Percentiles rank a stretch among this genome's conserved stretches.
These are phyloP conservation scores for Syncephalastrum sp. DNA, from an alignment of 371 early-diverging fungal genomes.

Conservation along the genomic window DNA sequence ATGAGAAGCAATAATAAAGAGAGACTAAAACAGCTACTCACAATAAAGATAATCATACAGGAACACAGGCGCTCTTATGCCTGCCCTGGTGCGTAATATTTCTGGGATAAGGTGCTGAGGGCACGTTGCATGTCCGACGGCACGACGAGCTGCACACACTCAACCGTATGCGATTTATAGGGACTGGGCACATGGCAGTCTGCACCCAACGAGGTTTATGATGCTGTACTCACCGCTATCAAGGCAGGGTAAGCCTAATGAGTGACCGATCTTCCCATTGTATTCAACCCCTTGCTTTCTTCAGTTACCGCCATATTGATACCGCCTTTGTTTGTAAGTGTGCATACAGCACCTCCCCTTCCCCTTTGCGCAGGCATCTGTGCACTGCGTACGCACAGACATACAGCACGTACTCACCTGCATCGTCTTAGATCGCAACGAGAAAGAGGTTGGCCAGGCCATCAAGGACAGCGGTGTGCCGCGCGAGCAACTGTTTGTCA, in stretches of 20 bases:
- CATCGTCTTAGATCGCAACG: slow-evolving; percentile 53
- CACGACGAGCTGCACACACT: not conserved
- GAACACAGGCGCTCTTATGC: slow-evolving; percentile 30
- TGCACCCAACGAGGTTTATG: slow-evolving; percentile 40
- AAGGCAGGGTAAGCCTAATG: not conserved
- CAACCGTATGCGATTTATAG: not conserved
- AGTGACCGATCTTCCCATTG: not conserved
- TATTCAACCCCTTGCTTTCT: not conserved
- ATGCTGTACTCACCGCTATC: slow-evolving; percentile 34
- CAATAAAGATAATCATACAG: slow-evolving; percentile 4
- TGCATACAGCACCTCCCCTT: not conserved
- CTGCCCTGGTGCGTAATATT: slow-evolving; percentile 15
- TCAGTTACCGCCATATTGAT: slow-evolving; percentile 47
- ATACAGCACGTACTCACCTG: not conserved
- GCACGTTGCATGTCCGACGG: not conserved
- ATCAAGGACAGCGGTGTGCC: slow-evolving; percentile 56
- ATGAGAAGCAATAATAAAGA: not conserved
- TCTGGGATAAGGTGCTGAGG: too few relatives aligned
- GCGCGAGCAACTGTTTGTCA: slow-evolving; percentile 79
- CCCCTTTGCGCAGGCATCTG: too few relatives aligned
- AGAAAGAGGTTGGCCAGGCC: slow-evolving; percentile 75
- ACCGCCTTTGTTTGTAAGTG: slow-evolving; percentile 52
- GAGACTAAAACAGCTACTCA: not conserved
- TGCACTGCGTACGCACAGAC: not conserved
- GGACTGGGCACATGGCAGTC: slow-evolving; percentile 51